Evolutionary conservation across 768 basidiomycete genomes (phyloP), one percentile per base, ranked within the genome.

Genomic region (Macrolepiota albuminosa): DNA sequence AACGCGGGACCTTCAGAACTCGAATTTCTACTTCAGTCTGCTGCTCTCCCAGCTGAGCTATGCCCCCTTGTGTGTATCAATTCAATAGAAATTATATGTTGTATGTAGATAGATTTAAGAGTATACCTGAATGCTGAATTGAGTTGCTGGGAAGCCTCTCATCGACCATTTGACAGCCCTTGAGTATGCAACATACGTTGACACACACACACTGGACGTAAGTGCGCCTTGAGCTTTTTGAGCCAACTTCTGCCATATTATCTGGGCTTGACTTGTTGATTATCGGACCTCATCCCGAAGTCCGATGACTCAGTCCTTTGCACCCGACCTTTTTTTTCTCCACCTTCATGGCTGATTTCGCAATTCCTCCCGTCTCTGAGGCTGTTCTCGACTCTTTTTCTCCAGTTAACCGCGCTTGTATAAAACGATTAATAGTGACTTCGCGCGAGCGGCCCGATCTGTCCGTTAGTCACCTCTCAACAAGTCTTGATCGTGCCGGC

Each of bases 391-490:
- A 68, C 33, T 21, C 55, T 6, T 69, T 78, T 33, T 69, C 70
- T 8, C 64, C 71, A 40, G 65, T 60, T 31, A 70, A 71, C 4
- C 67, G 68, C 54, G 36, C 53, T 54, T 75, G 73, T 52, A 73
- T 86, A 33, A 68, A 77, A 47, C 77, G 81, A 49, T 71, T 86
- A 7, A 55, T 70, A 3, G 61, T 65, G 10, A 62, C 69, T 60
- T 57, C 68, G 40, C 59, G 67, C 56, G 75, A 80, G 52, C 69
- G 61, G 58, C 74, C 75, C 63, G 79, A 85, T 70, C 72, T 87
- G 85, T 87, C 70, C 73, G 85, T 85, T 57, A 67, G 67, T 73
- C 63, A 46, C 65, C 18, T 54, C 54, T 67, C 59, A 39, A 46
- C 46, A 55, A 47, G 47, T 52, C 39, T 34, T 39, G 57, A 37